These are phyloP conservation scores for Musa troglodytarum DNA, from an alignment of 176 grass and related monocot genomes.

Conservation along the genomic window DNA sequence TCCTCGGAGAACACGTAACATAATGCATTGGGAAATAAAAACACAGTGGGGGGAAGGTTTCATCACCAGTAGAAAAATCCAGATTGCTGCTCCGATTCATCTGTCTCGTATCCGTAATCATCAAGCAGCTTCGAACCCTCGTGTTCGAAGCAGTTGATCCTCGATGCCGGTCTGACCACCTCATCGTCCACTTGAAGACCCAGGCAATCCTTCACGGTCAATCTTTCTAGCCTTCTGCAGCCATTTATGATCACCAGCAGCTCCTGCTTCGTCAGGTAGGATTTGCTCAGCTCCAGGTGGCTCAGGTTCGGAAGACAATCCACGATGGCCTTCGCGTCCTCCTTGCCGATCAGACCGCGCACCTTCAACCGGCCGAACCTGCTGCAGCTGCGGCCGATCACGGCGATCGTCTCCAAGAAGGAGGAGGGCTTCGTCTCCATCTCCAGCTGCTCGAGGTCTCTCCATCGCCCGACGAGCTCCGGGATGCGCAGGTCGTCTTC, in stretches of 20 bases:
- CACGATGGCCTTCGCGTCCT: slow-evolving; percentile 8
- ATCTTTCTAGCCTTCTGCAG: slow-evolving; percentile 1
- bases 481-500: slow-evolving; percentile 15
- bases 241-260: slow-evolving; percentile 3
- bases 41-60: not conserved
- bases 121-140: slow-evolving; percentile 15
- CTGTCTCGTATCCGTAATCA: slow-evolving; percentile 14
- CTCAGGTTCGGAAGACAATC: not conserved
- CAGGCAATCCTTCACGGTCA: slow-evolving; percentile 15
- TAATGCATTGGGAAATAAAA: not conserved
- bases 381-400: slow-evolving; percentile 6
- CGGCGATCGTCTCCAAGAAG: slow-evolving; percentile 6
- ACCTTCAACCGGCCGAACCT: not conserved
- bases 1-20: too few relatives aligned
- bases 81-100: slow-evolving; percentile 10
- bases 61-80: slow-evolving; percentile 8
- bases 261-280: slow-evolving; percentile 15
- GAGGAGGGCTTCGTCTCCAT: slow-evolving; percentile 15
- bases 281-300: slow-evolving; percentile 18
- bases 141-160: not conserved
- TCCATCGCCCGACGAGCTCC: slow-evolving; percentile 7
- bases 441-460: slow-evolving; percentile 11
- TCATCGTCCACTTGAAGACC: slow-evolving; percentile 11
- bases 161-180: not conserved
- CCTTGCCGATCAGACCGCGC: slow-evolving; percentile 1